phyloP scores from a whole-genome alignment of 345 rosid species.

The Arabidopsis arenosa region DNA sequence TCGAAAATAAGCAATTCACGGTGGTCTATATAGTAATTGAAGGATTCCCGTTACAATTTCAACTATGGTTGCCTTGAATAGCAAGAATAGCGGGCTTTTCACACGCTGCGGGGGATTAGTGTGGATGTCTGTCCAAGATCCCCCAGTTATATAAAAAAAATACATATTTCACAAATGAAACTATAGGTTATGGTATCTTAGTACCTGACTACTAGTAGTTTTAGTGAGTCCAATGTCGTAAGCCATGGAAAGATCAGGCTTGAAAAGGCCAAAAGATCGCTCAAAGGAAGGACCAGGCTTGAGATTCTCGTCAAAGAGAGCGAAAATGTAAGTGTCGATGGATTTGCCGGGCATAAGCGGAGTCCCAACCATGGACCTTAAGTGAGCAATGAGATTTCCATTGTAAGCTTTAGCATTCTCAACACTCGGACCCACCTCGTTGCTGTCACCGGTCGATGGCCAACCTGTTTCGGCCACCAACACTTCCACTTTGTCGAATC shows the following conservation, averaged over 20 bases:
- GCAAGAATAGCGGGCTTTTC: neutral
- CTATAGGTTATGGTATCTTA: neutral
- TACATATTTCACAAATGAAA: no score
- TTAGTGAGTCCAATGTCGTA: conserved; percentile 75
- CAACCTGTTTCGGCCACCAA: conserved; percentile 93
- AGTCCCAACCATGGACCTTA: conserved; percentile 79
- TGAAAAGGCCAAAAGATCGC: conserved; percentile 76
- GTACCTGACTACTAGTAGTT: conserved; percentile 43
- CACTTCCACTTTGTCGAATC: conserved; percentile 73
- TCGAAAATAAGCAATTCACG: neutral
- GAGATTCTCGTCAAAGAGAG: conserved; percentile 82
- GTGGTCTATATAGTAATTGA: neutral
- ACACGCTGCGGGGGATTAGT: neutral
- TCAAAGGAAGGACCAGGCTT: conserved; percentile 78
- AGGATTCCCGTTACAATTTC: neutral
- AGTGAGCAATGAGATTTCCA: conserved; percentile 76
- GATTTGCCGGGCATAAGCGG: conserved; percentile 90
- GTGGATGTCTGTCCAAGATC: neutral
- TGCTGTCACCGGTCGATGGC: conserved; percentile 75
- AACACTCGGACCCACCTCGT: conserved; percentile 71
- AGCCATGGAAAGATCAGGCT: conserved; percentile 63
- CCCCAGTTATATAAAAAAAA: neutral
- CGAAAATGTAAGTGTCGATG: conserved; percentile 84
- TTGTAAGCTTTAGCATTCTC: conserved; percentile 90
- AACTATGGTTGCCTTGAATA: neutral